Base-by-base conservation (phyloP, 495 filamentous ascomycete species). In the Corynascus novoguineensis region DNA sequence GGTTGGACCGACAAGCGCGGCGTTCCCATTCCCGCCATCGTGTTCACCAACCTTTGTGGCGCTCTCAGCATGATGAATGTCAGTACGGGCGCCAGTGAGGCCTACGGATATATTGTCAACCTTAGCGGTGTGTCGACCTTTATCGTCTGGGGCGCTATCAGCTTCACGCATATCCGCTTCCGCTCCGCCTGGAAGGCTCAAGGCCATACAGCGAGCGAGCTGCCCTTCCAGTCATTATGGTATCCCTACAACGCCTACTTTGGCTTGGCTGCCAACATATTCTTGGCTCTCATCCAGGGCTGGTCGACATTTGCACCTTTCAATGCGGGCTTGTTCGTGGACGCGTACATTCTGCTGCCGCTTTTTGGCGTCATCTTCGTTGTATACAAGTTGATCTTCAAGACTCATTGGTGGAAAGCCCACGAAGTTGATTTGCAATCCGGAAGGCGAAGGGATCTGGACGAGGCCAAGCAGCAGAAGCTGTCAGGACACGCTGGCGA, bases 61-160 rank as follows among this genome's bases (percentile, higher is more conserved):
- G 83, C 83, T 45, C 75, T 89, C n/a, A 80, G 83, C 0, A 84
- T 88, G 66, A 71, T 89, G 67, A 83, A 81, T 47, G 66, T 86
- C 49, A 81, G 76, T 8, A 79, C 79, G 1, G 77, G 80, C 42
- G 86, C 83, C 0, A 77, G 79, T 6, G 74, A 75, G 53, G 80
- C 83, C 15, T 82, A 81, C 64, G 52, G 64, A 28, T 78, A 75
- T 55, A 77, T 78, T 55, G 70, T 79, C 48, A 76, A 78, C 58
- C 64, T 80, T 1, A 70, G 67, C 38, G 73, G 72, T 50, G 82
- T 87, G 4, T 79, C 82, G 3, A 86, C 83, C 0, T 88, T 87
- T 60, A 68, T 88, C 50, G 84, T 86, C 35, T 89, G 86, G 86
- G 79, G 73, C 0, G 71, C 77, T 25, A 88, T 89, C 50, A 75